phyloP scores from a whole-genome alignment of 305 asterid genomes.

The Fraxinus ornus region DNA sequence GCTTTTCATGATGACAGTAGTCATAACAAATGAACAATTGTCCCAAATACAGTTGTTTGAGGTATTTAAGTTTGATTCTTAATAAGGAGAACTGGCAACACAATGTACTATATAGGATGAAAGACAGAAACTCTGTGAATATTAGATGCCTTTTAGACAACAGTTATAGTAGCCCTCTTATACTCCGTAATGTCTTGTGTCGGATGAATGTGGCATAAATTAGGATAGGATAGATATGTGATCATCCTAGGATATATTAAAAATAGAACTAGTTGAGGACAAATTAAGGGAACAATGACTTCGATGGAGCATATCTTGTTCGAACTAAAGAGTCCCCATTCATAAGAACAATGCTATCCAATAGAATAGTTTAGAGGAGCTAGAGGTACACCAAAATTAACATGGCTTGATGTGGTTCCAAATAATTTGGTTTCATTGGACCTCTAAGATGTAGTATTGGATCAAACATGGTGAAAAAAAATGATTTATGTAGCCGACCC shows the following conservation, averaged over 20 bases:
- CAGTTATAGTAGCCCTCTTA: neutral
- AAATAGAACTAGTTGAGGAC: neutral
- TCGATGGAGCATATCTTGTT: neutral
- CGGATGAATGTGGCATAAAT: neutral
- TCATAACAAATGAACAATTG: neutral
- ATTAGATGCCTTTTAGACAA: neutral
- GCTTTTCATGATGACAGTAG: neutral
- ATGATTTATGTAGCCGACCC: neutral
- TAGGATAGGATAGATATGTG: neutral
- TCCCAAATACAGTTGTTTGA: neutral
- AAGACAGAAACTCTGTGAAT: neutral
- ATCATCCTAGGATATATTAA: neutral
- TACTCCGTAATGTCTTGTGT: neutral
- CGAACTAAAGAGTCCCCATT: neutral
- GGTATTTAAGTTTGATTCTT: neutral
- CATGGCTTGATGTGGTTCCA: neutral
- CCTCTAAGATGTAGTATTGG: neutral
- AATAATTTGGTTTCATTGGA: neutral
- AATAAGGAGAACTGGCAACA: neutral
- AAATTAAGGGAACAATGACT: neutral
- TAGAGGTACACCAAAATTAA: neutral
- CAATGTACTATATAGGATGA: neutral
- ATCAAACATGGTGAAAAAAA: neutral
- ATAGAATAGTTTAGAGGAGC: neutral
- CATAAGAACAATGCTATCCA: neutral